Evolutionary conservation across 192 early-diverging fungal species (phyloP).

Genomic region (Mortierella alpina): DNA sequence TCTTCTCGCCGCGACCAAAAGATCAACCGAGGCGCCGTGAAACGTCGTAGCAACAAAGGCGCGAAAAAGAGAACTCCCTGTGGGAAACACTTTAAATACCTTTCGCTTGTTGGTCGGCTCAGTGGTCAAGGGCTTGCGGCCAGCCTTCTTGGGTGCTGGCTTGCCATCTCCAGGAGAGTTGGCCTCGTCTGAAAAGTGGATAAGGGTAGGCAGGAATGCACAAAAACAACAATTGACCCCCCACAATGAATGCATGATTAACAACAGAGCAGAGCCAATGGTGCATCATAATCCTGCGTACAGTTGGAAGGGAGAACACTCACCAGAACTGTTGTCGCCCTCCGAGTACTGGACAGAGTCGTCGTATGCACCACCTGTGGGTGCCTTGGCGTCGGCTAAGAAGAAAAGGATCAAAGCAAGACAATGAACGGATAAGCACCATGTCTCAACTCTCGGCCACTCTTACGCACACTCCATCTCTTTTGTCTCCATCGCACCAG

Average conservation of each 20-base stretch:
- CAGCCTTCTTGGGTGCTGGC: constrained; percentile 66
- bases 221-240: too few species aligned
- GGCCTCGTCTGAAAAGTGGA: constrained; percentile 21
- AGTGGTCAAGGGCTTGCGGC: constrained; percentile 70
- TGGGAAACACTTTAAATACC: constrained; percentile 11
- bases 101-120: constrained; percentile 59
- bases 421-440: too few species aligned
- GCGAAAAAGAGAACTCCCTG: background rate
- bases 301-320: background rate
- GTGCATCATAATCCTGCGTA: too few species aligned
- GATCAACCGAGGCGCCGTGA: too few species aligned
- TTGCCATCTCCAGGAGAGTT: constrained; percentile 51
- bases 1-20: too few species aligned
- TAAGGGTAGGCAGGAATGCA: too few species aligned
- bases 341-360: constrained; percentile 16
- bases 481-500: too few species aligned
- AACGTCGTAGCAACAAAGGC: background rate
- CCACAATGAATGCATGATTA: too few species aligned
- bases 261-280: too few species aligned
- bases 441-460: too few species aligned
- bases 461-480: background rate
- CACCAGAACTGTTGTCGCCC: constrained; percentile 46
- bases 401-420: background rate
- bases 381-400: background rate
- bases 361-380: background rate